These are phyloP conservation scores for Trichophyton rubrum DNA, from an alignment of 2,329 filamentous ascomycete genomes.

Conservation along the genomic window DNA sequence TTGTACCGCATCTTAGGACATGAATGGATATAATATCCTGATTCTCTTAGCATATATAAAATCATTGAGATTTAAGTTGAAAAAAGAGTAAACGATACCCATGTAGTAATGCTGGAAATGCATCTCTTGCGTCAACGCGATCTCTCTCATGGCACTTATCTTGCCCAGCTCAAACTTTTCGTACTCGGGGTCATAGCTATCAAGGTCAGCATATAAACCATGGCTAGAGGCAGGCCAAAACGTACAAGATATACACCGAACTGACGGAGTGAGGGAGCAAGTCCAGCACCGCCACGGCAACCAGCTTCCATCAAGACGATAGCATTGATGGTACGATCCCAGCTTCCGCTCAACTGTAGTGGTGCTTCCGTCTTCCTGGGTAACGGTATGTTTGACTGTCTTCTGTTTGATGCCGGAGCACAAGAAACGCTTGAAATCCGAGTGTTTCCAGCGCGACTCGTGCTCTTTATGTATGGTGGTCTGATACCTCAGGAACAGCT, in stretches of 20 bases:
- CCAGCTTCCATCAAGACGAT: slow-evolving; percentile 37
- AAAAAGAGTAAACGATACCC: slow-evolving; percentile 29
- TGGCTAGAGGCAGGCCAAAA: neutral
- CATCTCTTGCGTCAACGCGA: slow-evolving; percentile 42
- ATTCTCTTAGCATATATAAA: neutral
- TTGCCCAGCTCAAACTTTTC: slow-evolving; percentile 52
- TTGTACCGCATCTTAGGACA: slow-evolving; percentile 43
- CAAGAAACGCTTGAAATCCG: slow-evolving; percentile 37
- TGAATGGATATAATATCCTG: slow-evolving; percentile 50
- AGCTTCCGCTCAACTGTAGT: slow-evolving; percentile 31
- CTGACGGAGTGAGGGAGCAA: slow-evolving; percentile 36
- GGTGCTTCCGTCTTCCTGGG: neutral
- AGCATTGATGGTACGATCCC: slow-evolving; percentile 41
- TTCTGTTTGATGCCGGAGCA: slow-evolving; percentile 35
- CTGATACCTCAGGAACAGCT: slow-evolving; percentile 38
- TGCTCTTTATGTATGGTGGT: slow-evolving; percentile 35
- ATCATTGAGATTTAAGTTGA: no score
- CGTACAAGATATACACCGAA: slow-evolving; percentile 40
- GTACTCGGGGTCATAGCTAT: slow-evolving; percentile 47
- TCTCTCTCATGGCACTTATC: slow-evolving; percentile 48
- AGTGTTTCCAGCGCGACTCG: slow-evolving; percentile 31
- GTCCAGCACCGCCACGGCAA: slow-evolving; percentile 39
- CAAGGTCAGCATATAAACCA: neutral
- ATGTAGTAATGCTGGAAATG: slow-evolving; percentile 53
- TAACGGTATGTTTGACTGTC: slow-evolving; percentile 20